These are phyloP conservation scores for Lophium mytilinum DNA, from an alignment of 495 filamentous ascomycete genomes.

Conservation along the genomic window DNA sequence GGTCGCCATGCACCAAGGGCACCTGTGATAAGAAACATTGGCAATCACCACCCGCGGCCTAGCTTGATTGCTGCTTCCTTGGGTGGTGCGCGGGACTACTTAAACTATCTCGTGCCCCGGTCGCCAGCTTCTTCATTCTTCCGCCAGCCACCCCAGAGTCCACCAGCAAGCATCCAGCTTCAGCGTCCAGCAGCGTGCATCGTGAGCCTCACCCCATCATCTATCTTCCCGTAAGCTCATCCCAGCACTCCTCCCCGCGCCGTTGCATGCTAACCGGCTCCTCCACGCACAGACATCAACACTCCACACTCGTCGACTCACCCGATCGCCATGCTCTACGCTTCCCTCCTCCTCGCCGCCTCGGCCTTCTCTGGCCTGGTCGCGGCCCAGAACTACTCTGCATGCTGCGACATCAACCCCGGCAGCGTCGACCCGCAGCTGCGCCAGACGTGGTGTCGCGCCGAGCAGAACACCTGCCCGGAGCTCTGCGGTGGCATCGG, in stretches of 20 bases:
- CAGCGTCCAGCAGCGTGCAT: too few relatives aligned
- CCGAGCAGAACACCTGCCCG: slow-evolving; percentile 32
- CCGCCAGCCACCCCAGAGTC: too few relatives aligned
- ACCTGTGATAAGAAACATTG: too few relatives aligned
- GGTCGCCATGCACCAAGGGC: too few relatives aligned
- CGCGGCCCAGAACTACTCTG: slow-evolving; percentile 29
- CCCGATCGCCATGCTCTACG: slow-evolving; percentile 31
- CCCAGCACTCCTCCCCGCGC: background rate
- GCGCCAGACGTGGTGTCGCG: slow-evolving; percentile 29
- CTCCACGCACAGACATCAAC: slow-evolving; percentile 21
- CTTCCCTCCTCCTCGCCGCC: slow-evolving; percentile 29
- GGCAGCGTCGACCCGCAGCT: slow-evolving; percentile 7
- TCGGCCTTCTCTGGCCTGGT: slow-evolving; percentile 29
- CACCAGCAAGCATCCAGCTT: too few relatives aligned
- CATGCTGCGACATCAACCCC: slow-evolving; percentile 24
- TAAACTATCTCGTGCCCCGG: too few relatives aligned
- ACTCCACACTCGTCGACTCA: slow-evolving; percentile 9
- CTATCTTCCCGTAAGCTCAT: background rate
- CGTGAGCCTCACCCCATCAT: background rate
- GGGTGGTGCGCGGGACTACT: too few relatives aligned
- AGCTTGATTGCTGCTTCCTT: too few relatives aligned
- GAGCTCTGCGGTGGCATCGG: slow-evolving; percentile 30
- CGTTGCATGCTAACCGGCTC: slow-evolving; percentile 2
- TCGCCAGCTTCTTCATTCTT: too few relatives aligned
- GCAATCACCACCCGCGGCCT: too few relatives aligned